Base-by-base conservation (phyloP, 2,329 filamentous ascomycete species). In the Paecilomyces fulvus region DNA sequence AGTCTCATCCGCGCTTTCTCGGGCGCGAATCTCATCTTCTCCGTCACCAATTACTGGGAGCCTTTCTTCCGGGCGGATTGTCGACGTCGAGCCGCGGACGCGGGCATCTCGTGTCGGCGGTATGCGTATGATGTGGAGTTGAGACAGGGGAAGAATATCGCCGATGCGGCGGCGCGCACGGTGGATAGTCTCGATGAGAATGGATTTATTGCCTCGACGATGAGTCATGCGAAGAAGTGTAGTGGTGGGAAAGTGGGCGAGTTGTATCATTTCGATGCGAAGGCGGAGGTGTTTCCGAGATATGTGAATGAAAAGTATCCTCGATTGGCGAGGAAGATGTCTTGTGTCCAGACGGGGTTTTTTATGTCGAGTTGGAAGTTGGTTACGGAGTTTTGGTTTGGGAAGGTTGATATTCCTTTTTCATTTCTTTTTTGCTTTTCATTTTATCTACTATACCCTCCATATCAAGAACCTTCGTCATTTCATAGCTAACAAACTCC, bases 31-130 rank as follows among this genome's bases (percentile, higher is more conserved):
- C 60, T 75, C 58, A 81, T 83, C 58, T 83, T 82, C 70, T 75
- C 73, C 60, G 76, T 81, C 48, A 83, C 80, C 0, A 75, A 83
- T 60, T 83, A 79, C 67, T 83, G 77, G 75, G 78, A 80, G 55
- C 72, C 75, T 2, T 81, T 81, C 62, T 75, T 76, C 63, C 70
- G 74, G 2, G 71, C 74, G 0, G 75, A 77, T 58, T 74, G 70
- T 57, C 73, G 75, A 11, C 63, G 67, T 21, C 69, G 70, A 53
- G 77, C 75, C 2, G 57, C 63, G 3, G 69, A 71, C 30, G 61
- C 67, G 11, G 77, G 75, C 4, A 65, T 79, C 14, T 73, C 71
- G 0, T 76, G 73, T 59, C 71, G 77, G 10, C 66, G 65, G 55
- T 77, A 74, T 57, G 76, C 78, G 0, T 80, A 79, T 60, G 70